These are phyloP conservation scores for Puccinia horiana DNA, from an alignment of 1,284 basidiomycete species.

Conservation along the genomic window DNA sequence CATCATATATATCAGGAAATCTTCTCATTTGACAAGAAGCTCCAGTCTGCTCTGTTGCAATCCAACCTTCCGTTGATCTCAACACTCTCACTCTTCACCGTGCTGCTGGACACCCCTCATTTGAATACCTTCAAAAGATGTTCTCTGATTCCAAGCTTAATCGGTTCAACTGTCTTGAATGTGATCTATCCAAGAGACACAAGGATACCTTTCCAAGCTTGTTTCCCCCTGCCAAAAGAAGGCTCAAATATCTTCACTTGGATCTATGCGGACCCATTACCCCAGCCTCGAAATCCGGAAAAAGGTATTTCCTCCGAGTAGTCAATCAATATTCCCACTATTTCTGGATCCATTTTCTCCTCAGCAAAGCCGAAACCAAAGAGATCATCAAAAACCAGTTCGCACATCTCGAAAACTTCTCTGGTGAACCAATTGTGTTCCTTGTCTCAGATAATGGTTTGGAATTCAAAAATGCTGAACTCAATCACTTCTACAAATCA, in stretches of 20 bases:
- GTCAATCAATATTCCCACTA: neutral
- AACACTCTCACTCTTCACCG: neutral
- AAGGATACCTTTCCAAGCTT: neutral
- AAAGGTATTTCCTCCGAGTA: slow-evolving; percentile 9
- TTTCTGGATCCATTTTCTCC: neutral
- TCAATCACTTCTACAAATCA: neutral
- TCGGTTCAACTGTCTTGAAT: neutral
- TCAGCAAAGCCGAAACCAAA: neutral
- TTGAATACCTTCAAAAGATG: neutral
- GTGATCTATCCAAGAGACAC: slow-evolving; percentile 14
- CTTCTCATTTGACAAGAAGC: too few relatives aligned
- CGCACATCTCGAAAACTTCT: neutral
- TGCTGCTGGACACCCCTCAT: slow-evolving; percentile 3
- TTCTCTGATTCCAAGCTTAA: neutral
- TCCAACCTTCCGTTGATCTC: neutral
- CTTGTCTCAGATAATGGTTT: slow-evolving; percentile 28
- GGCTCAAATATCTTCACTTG: slow-evolving; percentile 1
- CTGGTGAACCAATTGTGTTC: neutral
- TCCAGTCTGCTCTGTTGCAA: too few relatives aligned
- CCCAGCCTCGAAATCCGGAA: neutral
- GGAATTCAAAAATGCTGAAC: neutral
- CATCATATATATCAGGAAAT: too few relatives aligned
- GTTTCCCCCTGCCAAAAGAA: neutral
- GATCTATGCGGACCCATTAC: slow-evolving; percentile 28
- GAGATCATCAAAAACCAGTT: neutral